Evolutionary conservation across 352 stramenopile species (phyloP), one percentile per base, ranked within the genome.

Genomic region (Discostella stelligera): DNA sequence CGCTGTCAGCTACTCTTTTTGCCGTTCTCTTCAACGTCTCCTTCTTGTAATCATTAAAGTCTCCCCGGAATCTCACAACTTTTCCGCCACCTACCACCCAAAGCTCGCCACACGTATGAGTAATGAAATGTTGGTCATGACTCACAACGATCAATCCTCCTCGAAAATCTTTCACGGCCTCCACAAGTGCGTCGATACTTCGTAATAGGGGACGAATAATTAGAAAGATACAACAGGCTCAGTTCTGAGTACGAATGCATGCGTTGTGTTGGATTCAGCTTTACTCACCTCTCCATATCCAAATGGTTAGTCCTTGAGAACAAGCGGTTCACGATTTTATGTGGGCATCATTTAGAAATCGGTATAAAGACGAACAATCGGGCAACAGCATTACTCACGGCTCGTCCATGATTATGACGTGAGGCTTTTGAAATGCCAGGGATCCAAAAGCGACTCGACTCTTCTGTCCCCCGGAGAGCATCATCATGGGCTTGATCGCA

Each of bases 121-220:
- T 97, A 59, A 99, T 97, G 76, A 99, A 99, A 84, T 98, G 94
- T 90, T 98, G 94, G 89, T 99, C 96, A 87, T 99, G 96, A 66
- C 93, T 98, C 10, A 99, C 95, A 56, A 98, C 91, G 39, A 99
- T 89, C 11, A 98, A 91, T 30, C 96, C 96, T 54, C 96, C 96
- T 80, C 96, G 95, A 87, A 96, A 98, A 68, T 95, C 92, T 50
- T 94, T 88, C 0, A 95, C 79, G 18, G 90, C 89, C 53, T 93
- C 79, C 8, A 95, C 90, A 10, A 96, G 74, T 53, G 92, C 92
- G 83, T 96, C 89, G 25, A 95, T 94, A 46, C 86, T 60, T 44
- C 2, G 2, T 10, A 10, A 44, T 14, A 44, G 37, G 7, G 37
- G 37, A 44, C 37, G 13, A 44, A 44, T 44, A 44, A 3, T 3